These are phyloP conservation scores for Mortierella sp. DNA, from an alignment of 371 early-diverging fungal species.

Conservation along the genomic window DNA sequence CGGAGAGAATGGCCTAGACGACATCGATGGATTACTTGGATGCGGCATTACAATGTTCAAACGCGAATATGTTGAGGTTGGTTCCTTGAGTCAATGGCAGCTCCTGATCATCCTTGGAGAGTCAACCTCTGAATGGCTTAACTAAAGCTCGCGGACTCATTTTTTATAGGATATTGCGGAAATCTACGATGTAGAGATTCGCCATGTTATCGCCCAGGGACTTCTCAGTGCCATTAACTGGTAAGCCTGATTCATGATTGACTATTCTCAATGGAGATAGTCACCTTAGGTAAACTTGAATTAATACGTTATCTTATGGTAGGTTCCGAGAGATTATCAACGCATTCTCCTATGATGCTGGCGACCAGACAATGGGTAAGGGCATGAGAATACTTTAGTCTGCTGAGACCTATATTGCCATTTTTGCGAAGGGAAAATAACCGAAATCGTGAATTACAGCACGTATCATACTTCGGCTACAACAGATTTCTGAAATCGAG, in stretches of 20 bases:
- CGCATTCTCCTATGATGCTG: constrained; percentile 64
- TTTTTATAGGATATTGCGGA: constrained; percentile 31
- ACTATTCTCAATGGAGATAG: too few species aligned
- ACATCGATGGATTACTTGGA: constrained; percentile 79
- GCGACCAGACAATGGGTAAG: constrained; percentile 52
- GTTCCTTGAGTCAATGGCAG: neutral
- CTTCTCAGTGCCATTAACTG: constrained; percentile 70
- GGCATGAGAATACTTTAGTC: constrained; percentile 32
- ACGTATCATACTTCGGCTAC: constrained; percentile 45
- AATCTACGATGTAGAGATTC: constrained; percentile 33
- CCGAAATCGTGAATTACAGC: constrained; percentile 19
- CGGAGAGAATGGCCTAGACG: constrained; percentile 65
- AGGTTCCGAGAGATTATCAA: constrained; percentile 82
- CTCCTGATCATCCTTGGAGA: too few species aligned
- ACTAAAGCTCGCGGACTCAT: too few species aligned
- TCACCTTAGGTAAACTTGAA: too few species aligned
- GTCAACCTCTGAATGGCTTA: too few species aligned
- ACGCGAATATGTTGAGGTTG: constrained; percentile 56
- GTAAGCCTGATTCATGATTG: constrained; percentile 34
- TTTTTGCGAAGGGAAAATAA: neutral
- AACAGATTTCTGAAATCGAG: constrained; percentile 58
- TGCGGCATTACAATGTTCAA: constrained; percentile 70
- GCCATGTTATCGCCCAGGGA: constrained; percentile 57
- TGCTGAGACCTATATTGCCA: neutral
- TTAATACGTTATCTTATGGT: too few species aligned